These are phyloP conservation scores for Apophysomyces trapeziformis DNA, from an alignment of 371 early-diverging fungal species.

Conservation along the genomic window DNA sequence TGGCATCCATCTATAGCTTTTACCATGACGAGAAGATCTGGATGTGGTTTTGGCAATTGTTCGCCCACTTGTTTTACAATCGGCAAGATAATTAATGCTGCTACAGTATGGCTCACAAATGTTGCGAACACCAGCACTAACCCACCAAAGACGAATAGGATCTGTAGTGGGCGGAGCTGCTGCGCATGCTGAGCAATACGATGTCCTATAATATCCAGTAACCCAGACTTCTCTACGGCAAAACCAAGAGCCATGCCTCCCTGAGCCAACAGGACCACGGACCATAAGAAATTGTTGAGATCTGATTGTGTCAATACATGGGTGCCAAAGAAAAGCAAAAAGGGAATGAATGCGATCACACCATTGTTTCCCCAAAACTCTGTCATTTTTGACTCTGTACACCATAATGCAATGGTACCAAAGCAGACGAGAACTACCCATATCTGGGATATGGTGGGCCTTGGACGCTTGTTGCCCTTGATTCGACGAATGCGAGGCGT, in stretches of 20 bases:
- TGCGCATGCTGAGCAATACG: slow-evolving; percentile 64
- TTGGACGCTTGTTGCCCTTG: neutral
- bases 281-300: slow-evolving; percentile 1
- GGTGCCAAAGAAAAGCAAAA: slow-evolving; percentile 67
- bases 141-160: slow-evolving; percentile 67
- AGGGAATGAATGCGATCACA: slow-evolving; percentile 86
- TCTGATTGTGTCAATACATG: neutral
- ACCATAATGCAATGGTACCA: slow-evolving; percentile 86
- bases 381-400: slow-evolving; percentile 74
- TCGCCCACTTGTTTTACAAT: slow-evolving; percentile 75
- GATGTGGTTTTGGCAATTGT: slow-evolving; percentile 69
- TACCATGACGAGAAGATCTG: slow-evolving; percentile 85
- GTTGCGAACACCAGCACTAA: slow-evolving; percentile 79
- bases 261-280: slow-evolving; percentile 80
- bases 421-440: slow-evolving; percentile 61
- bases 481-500: slow-evolving; percentile 2
- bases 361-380: slow-evolving; percentile 88
- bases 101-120: slow-evolving; percentile 94
- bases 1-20: neutral
- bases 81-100: slow-evolving; percentile 79
- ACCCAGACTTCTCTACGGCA: slow-evolving; percentile 85
- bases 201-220: slow-evolving; percentile 28
- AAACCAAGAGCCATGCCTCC: slow-evolving; percentile 93
- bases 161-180: slow-evolving; percentile 61
- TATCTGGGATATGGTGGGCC: slow-evolving; percentile 43